These are phyloP conservation scores for Metschnikowia anglica DNA, from an alignment of 805 yeast species.

Conservation along the genomic window DNA sequence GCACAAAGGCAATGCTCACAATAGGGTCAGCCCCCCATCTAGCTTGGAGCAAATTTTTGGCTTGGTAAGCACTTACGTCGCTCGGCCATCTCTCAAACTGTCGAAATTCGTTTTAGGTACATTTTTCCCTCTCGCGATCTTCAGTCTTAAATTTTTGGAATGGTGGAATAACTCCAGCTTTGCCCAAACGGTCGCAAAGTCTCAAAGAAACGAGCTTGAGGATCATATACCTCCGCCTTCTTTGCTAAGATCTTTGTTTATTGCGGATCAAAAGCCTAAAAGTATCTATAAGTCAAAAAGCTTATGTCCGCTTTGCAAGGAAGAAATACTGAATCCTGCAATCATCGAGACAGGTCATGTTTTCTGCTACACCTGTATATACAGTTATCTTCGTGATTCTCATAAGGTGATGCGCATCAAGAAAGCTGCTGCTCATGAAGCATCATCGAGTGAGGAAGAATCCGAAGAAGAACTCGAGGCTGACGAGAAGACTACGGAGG, in stretches of 20 bases:
- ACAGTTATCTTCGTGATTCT: constrained; percentile 54
- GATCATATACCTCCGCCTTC: constrained; percentile 51
- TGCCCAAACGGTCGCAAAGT: constrained; percentile 55
- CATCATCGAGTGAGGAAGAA: constrained; percentile 21
- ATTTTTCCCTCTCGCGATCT: constrained; percentile 77
- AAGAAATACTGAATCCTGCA: constrained; percentile 72
- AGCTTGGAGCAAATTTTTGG: constrained; percentile 34
- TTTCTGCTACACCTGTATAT: constrained; percentile 85
- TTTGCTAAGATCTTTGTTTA: constrained; percentile 20
- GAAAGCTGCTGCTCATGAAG: constrained; percentile 11
- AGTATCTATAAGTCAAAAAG: constrained; percentile 31
- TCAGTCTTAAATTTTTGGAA: constrained; percentile 77
- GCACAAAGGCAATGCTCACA: constrained; percentile 16
- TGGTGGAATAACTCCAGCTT: constrained; percentile 90
- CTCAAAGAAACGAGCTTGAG: constrained; percentile 46
- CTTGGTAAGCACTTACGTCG: constrained; percentile 23
- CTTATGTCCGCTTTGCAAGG: constrained; percentile 69
- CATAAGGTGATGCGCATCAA: constrained; percentile 30
- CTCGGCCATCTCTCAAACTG: constrained; percentile 33
- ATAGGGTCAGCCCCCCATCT: constrained; percentile 43
- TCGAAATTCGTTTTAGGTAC: constrained; percentile 43
- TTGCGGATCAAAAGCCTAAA: constrained; percentile 18
- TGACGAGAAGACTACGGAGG: constrained; percentile 10
- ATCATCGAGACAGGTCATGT: constrained; percentile 90
- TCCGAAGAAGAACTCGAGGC: constrained; percentile 17